These are phyloP conservation scores for Eucalyptus dawsonii DNA, from an alignment of 345 rosid species.

Conservation along the genomic window DNA sequence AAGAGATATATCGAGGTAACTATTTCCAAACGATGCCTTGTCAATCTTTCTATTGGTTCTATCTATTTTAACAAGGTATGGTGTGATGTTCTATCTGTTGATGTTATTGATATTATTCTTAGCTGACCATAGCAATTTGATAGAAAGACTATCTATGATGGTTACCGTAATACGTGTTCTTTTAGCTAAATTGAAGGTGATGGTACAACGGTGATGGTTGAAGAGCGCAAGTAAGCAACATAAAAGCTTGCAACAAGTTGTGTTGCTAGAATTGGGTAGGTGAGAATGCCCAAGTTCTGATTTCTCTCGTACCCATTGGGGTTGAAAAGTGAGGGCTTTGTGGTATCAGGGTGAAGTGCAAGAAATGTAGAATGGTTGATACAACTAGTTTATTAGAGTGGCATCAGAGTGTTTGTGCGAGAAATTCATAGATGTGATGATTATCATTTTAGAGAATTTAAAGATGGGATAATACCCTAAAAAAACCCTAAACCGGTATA, in stretches of 20 bases:
- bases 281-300: not conserved
- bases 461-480: too few species aligned
- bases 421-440: not conserved
- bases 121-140: too few species aligned
- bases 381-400: not conserved
- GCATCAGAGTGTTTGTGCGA: not conserved
- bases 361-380: not conserved
- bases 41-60: too few species aligned
- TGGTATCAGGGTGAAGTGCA: not conserved
- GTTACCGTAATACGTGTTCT: too few species aligned
- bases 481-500: too few species aligned
- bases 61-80: too few species aligned
- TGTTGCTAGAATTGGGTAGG: not conserved
- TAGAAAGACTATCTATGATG: too few species aligned
- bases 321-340: not conserved
- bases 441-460: not conserved
- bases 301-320: not conserved
- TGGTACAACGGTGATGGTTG: not conserved
- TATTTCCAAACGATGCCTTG: too few species aligned
- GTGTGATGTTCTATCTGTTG: too few species aligned
- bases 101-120: too few species aligned
- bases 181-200: too few species aligned
- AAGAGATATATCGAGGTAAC: too few species aligned
- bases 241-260: not conserved
- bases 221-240: not conserved